Base-by-base conservation (phyloP, 2,329 filamentous ascomycete genomes). In the Talaromyces albobiverticillius region DNA sequence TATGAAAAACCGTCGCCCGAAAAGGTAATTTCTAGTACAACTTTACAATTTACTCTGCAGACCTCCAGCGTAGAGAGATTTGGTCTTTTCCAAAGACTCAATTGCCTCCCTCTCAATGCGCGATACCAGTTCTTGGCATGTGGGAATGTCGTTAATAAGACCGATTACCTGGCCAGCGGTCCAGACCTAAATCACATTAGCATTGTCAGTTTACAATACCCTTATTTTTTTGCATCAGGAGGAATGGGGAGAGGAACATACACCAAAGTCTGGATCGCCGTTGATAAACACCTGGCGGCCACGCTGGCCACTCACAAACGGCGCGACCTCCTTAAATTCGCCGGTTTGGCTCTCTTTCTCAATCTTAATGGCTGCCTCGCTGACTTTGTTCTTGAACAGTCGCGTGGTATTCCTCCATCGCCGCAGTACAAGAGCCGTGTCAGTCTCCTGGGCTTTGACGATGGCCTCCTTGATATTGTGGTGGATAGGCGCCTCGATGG, bases 101-200 rank as follows among this genome's bases (percentile, higher is more conserved):
- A 87, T 80, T 0, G 89, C 89, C 70, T 93, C 89, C 68, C 79
- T 85, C 76, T 92, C 88, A 62, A 94, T 92, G 54, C 89, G 82
- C 61, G 77, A 77, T 9, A 91, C 75, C 23, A 94, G 75, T 1
- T 76, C 84, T 45, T 81, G 81, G 66, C 89, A 93, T 0, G 86
- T 89, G 8, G 88, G 88, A 52, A 92, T 89, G 64, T 94, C 89
- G 62, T 93, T 84, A 58, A 94, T 94, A 53, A 94, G 71, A 5
- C 89, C 89, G 61, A 99, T 96, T 61, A 97, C 93, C 71, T 96
- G 93, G 10, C 94, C 94, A 8, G 93, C 91, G 18, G 94, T 97
- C 94, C 94, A 99, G 36, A 96, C 89, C 88, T 93, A 63, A 42
- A 45, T 58, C 25, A 20, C 38, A 53, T 64, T 51, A 63, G 56